A percentile compares a stretch with the other conserved stretches of the same genome.
Conservation (phyloP, 2,329 filamentous ascomycete genomes). For the Stachybotrys echinatus region DNA sequence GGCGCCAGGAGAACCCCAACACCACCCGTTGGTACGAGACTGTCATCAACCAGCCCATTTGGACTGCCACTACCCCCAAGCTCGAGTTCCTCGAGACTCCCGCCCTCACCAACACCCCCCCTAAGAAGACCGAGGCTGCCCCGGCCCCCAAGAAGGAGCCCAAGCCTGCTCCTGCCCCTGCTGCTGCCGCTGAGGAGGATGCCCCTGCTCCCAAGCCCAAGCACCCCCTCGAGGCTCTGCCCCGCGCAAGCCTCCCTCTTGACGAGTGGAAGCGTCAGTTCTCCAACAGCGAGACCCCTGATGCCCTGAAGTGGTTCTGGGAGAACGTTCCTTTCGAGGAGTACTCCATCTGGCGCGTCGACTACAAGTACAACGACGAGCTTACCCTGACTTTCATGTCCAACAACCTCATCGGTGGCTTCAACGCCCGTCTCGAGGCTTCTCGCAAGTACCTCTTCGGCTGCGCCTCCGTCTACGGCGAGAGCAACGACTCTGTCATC, state of each 20-base stretch:
- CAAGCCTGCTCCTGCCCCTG: slow-evolving; percentile 48
- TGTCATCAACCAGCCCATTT: slow-evolving; percentile 87
- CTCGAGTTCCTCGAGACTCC: slow-evolving; percentile 77
- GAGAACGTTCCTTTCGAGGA: slow-evolving; percentile 90
- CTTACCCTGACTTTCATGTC: slow-evolving; percentile 98
- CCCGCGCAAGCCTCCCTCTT: slow-evolving; percentile 72
- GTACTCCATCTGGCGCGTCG: slow-evolving; percentile 89
- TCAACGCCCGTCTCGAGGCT: slow-evolving; percentile 94
- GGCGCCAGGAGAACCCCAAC: slow-evolving; percentile 77
- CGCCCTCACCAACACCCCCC: slow-evolving; percentile 61
- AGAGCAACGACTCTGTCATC: slow-evolving; percentile 84
- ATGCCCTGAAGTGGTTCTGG: slow-evolving; percentile 96
- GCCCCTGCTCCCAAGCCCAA: slow-evolving; percentile 78
- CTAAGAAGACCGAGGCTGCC: slow-evolving; percentile 72
- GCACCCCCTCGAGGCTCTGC: slow-evolving; percentile 87
- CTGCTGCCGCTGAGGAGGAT: slow-evolving; percentile 32
- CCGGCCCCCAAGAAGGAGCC: slow-evolving; percentile 56
- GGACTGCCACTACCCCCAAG: slow-evolving; percentile 71
- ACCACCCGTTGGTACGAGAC: slow-evolving; percentile 93
- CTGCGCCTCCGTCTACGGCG: slow-evolving; percentile 80
- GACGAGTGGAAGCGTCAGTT: slow-evolving; percentile 99
- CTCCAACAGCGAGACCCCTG: slow-evolving; percentile 88
- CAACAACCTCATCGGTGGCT: slow-evolving; percentile 95
- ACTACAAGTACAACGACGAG: slow-evolving; percentile 99
- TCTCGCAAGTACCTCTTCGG: slow-evolving; percentile 99